These are phyloP conservation scores for Gyrodon lividus DNA, from an alignment of 768 basidiomycete genomes.

Conservation along the genomic window DNA sequence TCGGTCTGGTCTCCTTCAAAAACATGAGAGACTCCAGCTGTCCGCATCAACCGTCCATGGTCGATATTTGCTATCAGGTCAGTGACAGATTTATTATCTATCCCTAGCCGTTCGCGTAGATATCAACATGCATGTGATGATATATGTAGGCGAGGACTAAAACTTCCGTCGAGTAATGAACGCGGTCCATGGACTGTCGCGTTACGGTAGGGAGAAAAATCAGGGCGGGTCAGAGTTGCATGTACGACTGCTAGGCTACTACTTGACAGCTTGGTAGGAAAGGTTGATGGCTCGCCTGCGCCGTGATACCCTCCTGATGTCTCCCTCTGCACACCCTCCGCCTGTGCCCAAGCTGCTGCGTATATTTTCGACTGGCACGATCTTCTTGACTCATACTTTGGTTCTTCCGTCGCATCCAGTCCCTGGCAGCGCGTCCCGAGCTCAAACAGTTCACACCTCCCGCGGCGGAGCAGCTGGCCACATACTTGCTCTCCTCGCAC, in stretches of 20 bases:
- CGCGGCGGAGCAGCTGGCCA: constrained; percentile 76
- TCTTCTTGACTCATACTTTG: constrained; percentile 77
- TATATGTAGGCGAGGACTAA: neutral
- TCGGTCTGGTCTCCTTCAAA: no score
- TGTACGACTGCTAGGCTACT: neutral
- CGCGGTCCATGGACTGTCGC: neutral
- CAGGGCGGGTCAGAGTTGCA: neutral
- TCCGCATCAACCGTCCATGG: no score
- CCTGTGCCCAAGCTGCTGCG: constrained; percentile 47
- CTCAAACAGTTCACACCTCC: constrained; percentile 63
- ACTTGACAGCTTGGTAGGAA: neutral
- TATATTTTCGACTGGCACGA: constrained; percentile 75
- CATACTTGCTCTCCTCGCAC: constrained; percentile 67
- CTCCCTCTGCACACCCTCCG: constrained; percentile 13
- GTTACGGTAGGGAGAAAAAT: neutral
- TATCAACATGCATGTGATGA: no score
- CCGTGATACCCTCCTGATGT: constrained; percentile 20
- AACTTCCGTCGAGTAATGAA: neutral
- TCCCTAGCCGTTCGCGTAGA: neutral
- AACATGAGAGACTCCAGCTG: no score
- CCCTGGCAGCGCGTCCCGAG: constrained; percentile 59
- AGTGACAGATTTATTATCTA: no score
- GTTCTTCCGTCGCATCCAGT: constrained; percentile 57
- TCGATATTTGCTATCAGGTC: no score
- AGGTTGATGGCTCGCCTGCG: constrained; percentile 29